These are phyloP conservation scores for Boletus huronensis DNA, from an alignment of 768 basidiomycete genomes.

Conservation along the genomic window DNA sequence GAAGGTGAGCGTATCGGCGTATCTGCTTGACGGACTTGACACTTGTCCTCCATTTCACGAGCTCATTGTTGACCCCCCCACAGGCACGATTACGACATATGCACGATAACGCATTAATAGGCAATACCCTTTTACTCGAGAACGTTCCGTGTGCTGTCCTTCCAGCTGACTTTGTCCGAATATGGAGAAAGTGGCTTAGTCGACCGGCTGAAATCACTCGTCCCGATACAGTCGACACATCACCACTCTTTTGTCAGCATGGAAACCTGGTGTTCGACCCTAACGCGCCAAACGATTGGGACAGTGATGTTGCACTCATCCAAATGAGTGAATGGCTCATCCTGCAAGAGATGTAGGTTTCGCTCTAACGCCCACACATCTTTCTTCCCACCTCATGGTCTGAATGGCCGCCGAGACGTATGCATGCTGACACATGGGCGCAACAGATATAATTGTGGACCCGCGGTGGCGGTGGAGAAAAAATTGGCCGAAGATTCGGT, in stretches of 20 bases:
- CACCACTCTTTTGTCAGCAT: conserved; percentile 65
- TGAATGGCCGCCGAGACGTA: conserved; percentile 3
- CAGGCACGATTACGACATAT: conserved; percentile 65
- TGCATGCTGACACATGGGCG: conserved; percentile 18
- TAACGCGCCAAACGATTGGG: conserved; percentile 55
- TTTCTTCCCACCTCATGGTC: conserved; percentile 5
- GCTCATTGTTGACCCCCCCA: conserved; percentile 12
- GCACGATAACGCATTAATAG: conserved; percentile 51
- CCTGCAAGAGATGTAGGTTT: conserved; percentile 54
- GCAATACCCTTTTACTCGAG: conserved; percentile 43
- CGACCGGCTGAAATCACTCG: conserved; percentile 52
- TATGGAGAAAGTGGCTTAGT: conserved; percentile 69
- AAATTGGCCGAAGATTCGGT: conserved; percentile 20
- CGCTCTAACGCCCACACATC: conserved; percentile 1
- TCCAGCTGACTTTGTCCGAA: conserved; percentile 56
- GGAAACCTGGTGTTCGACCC: conserved; percentile 62
- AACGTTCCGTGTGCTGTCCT: conserved; percentile 55
- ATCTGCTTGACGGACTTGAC: neutral
- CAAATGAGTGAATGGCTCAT: conserved; percentile 62
- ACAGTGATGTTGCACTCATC: conserved; percentile 54
- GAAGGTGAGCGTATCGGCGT: conserved; percentile 48
- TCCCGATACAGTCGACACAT: conserved; percentile 62
- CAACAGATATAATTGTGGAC: conserved; percentile 55
- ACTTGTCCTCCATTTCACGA: conserved; percentile 14
- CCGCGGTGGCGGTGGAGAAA: conserved; percentile 49